Evolutionary conservation across 768 basidiomycete species (phyloP), one percentile per base, ranked within the genome.

Genomic region (Mycena venus): DNA sequence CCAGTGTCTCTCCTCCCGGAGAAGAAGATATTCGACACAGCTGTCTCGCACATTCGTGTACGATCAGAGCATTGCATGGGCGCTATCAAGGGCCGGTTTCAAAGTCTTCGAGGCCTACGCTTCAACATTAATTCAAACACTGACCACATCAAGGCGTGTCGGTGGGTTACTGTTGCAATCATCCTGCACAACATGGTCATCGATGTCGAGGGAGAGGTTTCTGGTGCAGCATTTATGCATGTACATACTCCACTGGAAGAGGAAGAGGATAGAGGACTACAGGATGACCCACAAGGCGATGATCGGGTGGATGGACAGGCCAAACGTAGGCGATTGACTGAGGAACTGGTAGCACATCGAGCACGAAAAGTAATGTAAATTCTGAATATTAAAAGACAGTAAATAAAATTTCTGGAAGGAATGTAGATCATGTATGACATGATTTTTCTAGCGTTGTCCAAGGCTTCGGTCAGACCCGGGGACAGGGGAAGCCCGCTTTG

Each of bases 31-130:
- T 85, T 84, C 71, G 80, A 85, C 62, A 68, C 70, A 11, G 47
- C 67, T 29, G 75, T 83, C 49, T 77, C 84, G 12, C 77, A 74
- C 40, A 53, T 85, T 42, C 77, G 80, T 27, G 81, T 86, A 0
- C 79, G 79, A 10, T 86, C 84, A 8, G 83, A 86, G 68, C 84
- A 86, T 69, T 83, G 81, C 61, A 84, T 86, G 78, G 84, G 84
- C 19, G 80, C 80, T 2, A 47, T 86, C 5, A 85, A 86, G 66
- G 80, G 81, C 6, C 74, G 84, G 23, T 86, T 80, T 42, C 83
- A 84, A 70, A 82, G 78, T 53, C 75, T 84, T 9, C 78, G 76
- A 5, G 83, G 78, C 55, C 78, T 86, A 9, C 78, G 78, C 3
- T 72, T 83, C n/a, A 74, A 69, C 21, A 85, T 86, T 62, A 77